Base-by-base conservation (phyloP, 2,329 filamentous ascomycete genomes). In the Fusarium napiforme region DNA sequence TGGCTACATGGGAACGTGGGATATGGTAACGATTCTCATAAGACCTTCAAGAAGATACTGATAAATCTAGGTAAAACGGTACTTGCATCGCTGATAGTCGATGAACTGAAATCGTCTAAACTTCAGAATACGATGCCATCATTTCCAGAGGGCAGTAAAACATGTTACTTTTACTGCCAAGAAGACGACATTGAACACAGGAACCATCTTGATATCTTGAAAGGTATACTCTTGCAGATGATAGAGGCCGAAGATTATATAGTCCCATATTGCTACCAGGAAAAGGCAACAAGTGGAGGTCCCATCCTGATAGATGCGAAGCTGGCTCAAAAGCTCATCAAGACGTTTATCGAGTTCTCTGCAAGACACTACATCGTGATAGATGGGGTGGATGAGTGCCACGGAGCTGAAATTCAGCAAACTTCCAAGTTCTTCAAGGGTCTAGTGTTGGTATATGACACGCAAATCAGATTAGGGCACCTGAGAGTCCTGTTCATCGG, bases 101-200 rank as follows among this genome's bases (percentile, higher is more conserved):
- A 68, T 11, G 65, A 68, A 11, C 23, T 68, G 2, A 45, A 61
- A 5, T 58, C 64, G 1, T 19, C 53, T 0, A 32, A 26, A 40
- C 15, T 21, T 0, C 45, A 40, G 14, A 26, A 47, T 8, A 39
- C 5, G 0, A 18, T 15, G 4, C 18, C 39, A 2, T 46, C 34
- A 0, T 50, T 53, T 9, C 65, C 63, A 12, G 18, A 23, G 1
- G 36, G 2, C 2, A 61, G 53, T 9, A 61, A 34, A 5, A n/a
- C 26, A 4, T 55, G 46, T 9, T 68, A 53, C 5, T 68, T 68
- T 21, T 68, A 68, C n/a, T 68, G 65, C 2, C 63, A 67, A 30
- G 55, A 68, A 2, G 14, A 67, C 0, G 23, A 67, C 1, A 36
- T 32, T 3, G 65, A 68, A n/a, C 63, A 49, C 4, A n/a, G 3